Percentiles rank a stretch among this genome's conserved stretches.
These are phyloP conservation scores for Plasmodium gallinaceum DNA, from an alignment of 169 alveolate species.

Conservation along the genomic window DNA sequence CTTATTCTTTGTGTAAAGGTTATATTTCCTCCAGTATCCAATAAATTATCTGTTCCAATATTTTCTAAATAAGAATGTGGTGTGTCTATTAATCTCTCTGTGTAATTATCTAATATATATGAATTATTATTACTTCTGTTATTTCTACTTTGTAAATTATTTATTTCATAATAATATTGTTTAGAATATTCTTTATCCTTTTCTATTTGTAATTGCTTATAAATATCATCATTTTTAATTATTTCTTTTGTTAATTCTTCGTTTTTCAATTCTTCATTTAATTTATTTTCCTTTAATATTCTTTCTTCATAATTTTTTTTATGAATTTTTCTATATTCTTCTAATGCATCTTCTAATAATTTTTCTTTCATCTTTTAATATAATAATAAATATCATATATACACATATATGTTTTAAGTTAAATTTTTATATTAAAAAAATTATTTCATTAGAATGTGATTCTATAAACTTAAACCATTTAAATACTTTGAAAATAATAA, in stretches of 20 bases:
- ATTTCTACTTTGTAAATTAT: slow-evolving; percentile 24
- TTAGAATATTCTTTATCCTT: slow-evolving; percentile 69
- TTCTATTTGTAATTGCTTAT: slow-evolving; percentile 64
- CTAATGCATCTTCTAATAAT: slow-evolving; percentile 19
- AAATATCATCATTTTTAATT: slow-evolving; percentile 50
- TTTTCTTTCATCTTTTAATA: slow-evolving; percentile 25
- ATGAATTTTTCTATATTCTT: slow-evolving; percentile 51
- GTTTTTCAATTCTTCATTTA: slow-evolving; percentile 14
- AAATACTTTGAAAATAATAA: no score
- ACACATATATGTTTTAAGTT: not conserved
- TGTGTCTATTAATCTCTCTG: slow-evolving; percentile 62
- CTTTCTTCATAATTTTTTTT: slow-evolving; percentile 65
- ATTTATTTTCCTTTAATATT: slow-evolving; percentile 41
- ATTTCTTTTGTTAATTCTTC: slow-evolving; percentile 31
- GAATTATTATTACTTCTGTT: slow-evolving; percentile 1
- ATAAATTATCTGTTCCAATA: slow-evolving; percentile 10
- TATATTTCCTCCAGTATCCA: slow-evolving; percentile 6
- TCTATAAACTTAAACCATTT: no score
- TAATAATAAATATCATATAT: not conserved
- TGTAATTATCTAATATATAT: slow-evolving; percentile 31
- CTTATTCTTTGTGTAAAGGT: slow-evolving; percentile 50
- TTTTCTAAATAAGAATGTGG: slow-evolving; percentile 34
- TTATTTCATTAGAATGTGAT: no score
- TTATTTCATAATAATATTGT: slow-evolving; percentile 66
- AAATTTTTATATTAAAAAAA: no score